phyloP scores from a whole-genome alignment of 2,329 filamentous ascomycete genomes.

The Calonectria hongkongensis region DNA sequence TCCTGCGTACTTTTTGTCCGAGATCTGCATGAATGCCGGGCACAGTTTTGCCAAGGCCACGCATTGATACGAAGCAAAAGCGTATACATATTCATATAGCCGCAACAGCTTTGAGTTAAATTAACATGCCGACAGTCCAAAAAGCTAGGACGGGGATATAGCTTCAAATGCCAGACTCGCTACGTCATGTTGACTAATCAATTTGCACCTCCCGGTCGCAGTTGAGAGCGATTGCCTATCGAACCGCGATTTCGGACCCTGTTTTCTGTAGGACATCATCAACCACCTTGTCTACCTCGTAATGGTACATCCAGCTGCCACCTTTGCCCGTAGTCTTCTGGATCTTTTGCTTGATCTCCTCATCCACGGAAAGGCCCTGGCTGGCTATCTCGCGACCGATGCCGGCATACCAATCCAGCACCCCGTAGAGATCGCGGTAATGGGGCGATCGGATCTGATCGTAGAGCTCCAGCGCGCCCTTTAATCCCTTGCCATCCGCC shows the following conservation, averaged over 20 bases:
- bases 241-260: neutral
- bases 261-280: slow-evolving; percentile 30
- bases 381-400: slow-evolving; percentile 43
- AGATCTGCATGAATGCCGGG: slow-evolving; percentile 2
- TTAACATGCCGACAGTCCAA: neutral
- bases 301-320: slow-evolving; percentile 55
- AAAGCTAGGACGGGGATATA: neutral
- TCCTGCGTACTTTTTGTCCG: neutral
- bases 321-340: slow-evolving; percentile 47
- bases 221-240: neutral
- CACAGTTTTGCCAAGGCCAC: neutral
- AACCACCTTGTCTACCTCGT: slow-evolving; percentile 50
- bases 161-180: neutral
- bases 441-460: slow-evolving; percentile 56
- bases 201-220: neutral
- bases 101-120: neutral
- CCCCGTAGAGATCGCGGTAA: slow-evolving; percentile 53
- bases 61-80: neutral
- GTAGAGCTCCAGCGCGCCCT: slow-evolving; percentile 52
- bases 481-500: slow-evolving; percentile 39
- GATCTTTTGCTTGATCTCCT: slow-evolving; percentile 52
- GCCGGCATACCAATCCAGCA: slow-evolving; percentile 51
- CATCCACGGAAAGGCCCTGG: slow-evolving; percentile 45
- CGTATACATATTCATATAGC: neutral
- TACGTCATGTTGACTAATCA: slow-evolving; percentile 17